Evolutionary conservation across 2,329 filamentous ascomycete genomes (phyloP), one percentile per base, ranked within the genome.

Genomic region (Lachnellula willkommii): DNA sequence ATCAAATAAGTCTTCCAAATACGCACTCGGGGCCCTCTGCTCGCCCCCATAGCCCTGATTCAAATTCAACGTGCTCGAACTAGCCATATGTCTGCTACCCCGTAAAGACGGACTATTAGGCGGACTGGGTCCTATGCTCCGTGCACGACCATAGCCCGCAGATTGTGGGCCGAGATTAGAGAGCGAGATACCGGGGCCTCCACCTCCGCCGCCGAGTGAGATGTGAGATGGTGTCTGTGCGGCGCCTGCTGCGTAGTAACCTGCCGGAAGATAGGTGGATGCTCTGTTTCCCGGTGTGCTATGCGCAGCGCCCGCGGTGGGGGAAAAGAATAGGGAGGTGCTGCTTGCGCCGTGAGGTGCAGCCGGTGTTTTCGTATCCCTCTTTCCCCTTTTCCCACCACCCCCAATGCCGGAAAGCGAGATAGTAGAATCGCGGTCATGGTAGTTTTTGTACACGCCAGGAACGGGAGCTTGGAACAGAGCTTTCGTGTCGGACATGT

Each of bases 1-100:
- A 67, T 91, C 90, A 59, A 96, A 87, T 50, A 97, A 73, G 70
- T 96, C 91, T 57, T 97, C 92, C 40, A 97, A 77, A 69, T 91
- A 96, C 17, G 90, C 89, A 70, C 90, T 95, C 0, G 93, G 93
- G 15, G 91, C 88, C 55, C 92, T 79, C 55, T 62, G 56, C 4
- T 61, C 52, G 83, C 86, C 57, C 4, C 64, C 59, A 14, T 83
- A 78, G 3, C 86, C 79, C 54, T 82, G 78, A 60, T 84, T 87
- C 35, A 85, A 65, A 58, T 80, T 82, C 60, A 92, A 68, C 4
- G 84, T 86, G 69, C 85, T 91, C 45, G 79, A 76, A 70, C 83
- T 87, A 50, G 79, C 54, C 56, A 63, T 61, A 53, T 64, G 60
- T 36, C 53, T 49, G 50, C 59, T 51, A 55, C 55, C 53, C 39